These are phyloP conservation scores for Claviceps pusilla DNA, from an alignment of 2,329 filamentous ascomycete genomes.

Conservation along the genomic window DNA sequence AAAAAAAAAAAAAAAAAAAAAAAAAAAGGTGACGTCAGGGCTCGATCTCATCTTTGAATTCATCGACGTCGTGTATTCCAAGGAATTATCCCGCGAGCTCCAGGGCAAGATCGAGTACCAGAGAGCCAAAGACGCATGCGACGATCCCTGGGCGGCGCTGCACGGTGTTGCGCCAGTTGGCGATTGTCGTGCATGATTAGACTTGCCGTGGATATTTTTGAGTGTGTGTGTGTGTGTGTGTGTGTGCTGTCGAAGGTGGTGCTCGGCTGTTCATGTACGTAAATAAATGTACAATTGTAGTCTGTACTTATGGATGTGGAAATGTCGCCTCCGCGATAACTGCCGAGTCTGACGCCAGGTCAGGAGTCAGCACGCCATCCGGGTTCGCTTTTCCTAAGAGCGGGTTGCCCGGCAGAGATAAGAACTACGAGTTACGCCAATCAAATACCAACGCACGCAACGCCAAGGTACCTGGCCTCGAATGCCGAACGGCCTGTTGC, in stretches of 20 bases:
- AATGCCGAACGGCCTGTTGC: no score
- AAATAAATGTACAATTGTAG: no score
- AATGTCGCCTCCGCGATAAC: no score
- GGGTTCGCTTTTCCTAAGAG: no score
- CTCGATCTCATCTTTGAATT: conserved; percentile 10
- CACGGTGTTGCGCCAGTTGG: conserved; percentile 5
- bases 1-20: no score
- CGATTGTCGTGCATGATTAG: conserved; percentile 1
- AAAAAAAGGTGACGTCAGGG: conserved; percentile 7
- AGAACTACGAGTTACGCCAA: no score
- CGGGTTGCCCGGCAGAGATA: no score
- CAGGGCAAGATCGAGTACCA: conserved; percentile 7
- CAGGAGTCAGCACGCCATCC: no score
- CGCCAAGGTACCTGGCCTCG: no score
- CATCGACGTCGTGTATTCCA: conserved; percentile 7
- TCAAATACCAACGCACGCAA: no score
- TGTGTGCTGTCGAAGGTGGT: neutral
- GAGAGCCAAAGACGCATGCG: conserved; percentile 7
- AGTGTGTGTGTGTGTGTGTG: neutral
- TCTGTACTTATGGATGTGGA: neutral
- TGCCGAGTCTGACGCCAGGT: no score
- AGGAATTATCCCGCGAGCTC: neutral
- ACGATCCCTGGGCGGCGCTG: conserved; percentile 8
- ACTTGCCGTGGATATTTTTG: no score
- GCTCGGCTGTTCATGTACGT: neutral